Conservation (phyloP, 805 yeast genomes). For the Millerago galiae region DNA sequence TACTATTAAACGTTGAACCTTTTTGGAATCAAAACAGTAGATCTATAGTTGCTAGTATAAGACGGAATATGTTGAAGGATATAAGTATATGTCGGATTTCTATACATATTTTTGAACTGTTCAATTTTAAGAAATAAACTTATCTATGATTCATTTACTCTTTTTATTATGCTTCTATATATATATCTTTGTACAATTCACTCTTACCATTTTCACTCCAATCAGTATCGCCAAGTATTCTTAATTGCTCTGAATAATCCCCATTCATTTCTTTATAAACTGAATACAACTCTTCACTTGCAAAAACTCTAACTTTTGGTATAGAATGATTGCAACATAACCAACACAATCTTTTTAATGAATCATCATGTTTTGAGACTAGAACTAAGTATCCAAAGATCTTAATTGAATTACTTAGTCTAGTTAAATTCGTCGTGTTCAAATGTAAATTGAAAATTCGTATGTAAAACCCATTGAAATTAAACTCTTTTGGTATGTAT, state of each 20-base stretch:
- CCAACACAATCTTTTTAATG: conserved; percentile 21
- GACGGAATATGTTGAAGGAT: too few species aligned
- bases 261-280: conserved; percentile 24
- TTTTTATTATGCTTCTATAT: too few species aligned
- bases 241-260: too few species aligned
- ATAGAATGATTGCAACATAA: conserved; percentile 28
- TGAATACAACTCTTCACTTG: conserved; percentile 39
- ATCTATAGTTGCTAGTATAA: too few species aligned
- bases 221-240: conserved; percentile 20
- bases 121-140: too few species aligned
- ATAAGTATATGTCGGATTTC: too few species aligned
- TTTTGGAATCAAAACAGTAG: too few species aligned
- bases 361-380: conserved; percentile 12
- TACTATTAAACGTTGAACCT: too few species aligned
- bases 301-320: conserved; percentile 28
- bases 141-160: too few species aligned
- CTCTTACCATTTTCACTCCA: conserved; percentile 9
- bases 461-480: conserved; percentile 33
- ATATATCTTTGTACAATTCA: not conserved
- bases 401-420: conserved; percentile 35
- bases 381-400: conserved; percentile 36
- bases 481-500: conserved; percentile 16
- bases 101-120: too few species aligned
- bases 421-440: conserved; percentile 33
- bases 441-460: conserved; percentile 52